Evolutionary conservation across 345 rosid genomes (phyloP).

Genomic region (Reutealis trisperma): DNA sequence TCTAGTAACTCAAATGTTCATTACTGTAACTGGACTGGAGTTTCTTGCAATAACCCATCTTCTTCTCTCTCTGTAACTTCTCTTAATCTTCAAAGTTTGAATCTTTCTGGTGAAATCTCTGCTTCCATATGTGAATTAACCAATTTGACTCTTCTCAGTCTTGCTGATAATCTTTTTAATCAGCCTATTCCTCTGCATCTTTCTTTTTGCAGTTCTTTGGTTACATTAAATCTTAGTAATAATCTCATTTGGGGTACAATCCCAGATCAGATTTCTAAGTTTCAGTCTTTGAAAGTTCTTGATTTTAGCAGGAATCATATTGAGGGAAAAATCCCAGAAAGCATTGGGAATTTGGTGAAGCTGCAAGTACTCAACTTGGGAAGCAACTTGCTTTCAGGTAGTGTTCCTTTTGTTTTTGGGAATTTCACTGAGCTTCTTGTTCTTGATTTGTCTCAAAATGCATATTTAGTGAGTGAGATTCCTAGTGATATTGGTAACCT

Average conservation of each 20-base stretch:
- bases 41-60: constrained; percentile 57
- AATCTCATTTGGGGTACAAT: constrained; percentile 37
- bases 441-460: constrained; percentile 84
- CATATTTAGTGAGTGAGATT: constrained; percentile 61
- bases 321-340: constrained; percentile 32
- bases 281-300: constrained; percentile 21
- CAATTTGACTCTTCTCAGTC: constrained; percentile 63
- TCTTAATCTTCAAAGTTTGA: constrained; percentile 67
- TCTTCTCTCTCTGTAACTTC: constrained; percentile 56
- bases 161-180: constrained; percentile 73
- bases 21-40: constrained; percentile 89
- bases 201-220: constrained; percentile 57
- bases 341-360: constrained; percentile 27
- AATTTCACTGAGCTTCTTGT: constrained; percentile 68
- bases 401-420: constrained; percentile 46
- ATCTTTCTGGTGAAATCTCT: constrained; percentile 91
- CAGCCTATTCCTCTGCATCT: constrained; percentile 86
- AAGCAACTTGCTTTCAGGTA: constrained; percentile 38
- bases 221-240: constrained; percentile 35
- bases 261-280: constrained; percentile 38
- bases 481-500: constrained; percentile 71
- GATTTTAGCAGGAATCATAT: constrained; percentile 33
- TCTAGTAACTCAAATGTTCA: constrained; percentile 51
- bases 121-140: constrained; percentile 66
- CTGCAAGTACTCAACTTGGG: constrained; percentile 35